Percentiles rank a stretch among this genome's conserved stretches.
Conservation (phyloP, 1,139 yeast genomes). For the Blastobotrys persicus region DNA sequence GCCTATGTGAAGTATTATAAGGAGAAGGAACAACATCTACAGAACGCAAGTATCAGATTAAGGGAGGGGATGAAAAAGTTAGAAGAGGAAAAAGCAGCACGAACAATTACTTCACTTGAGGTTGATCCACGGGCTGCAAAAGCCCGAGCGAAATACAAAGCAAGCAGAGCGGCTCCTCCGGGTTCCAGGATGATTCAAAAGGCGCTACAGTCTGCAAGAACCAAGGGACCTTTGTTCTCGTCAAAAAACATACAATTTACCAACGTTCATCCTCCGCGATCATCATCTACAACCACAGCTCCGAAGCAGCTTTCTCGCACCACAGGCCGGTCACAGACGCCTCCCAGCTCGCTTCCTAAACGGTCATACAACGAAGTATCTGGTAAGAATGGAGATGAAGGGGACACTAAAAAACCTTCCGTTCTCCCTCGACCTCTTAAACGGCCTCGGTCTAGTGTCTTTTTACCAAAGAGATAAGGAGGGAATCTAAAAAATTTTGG, state of each 20-base stretch:
- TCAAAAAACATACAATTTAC: conserved; percentile 26
- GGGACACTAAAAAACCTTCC: not conserved
- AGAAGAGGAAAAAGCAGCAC: conserved; percentile 27
- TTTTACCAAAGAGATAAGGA: conserved; percentile 9
- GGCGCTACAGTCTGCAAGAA: conserved; percentile 23
- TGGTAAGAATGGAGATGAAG: not conserved
- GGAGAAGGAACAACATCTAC: conserved; percentile 28
- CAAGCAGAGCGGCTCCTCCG: conserved; percentile 18
- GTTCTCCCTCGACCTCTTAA: conserved; percentile 7
- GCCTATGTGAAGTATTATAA: conserved; percentile 26
- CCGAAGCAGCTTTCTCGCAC: not conserved
- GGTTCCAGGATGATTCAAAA: conserved; percentile 27
- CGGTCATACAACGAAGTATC: not conserved
- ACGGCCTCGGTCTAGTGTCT: conserved; percentile 11
- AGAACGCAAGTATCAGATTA: conserved; percentile 30
- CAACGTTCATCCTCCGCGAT: conserved; percentile 5
- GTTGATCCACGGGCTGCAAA: conserved; percentile 27
- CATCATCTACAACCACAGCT: not conserved
- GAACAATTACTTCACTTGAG: conserved; percentile 29
- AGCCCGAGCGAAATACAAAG: conserved; percentile 19
- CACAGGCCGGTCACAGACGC: not conserved
- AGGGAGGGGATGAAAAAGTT: conserved; percentile 26
- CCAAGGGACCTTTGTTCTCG: conserved; percentile 30
- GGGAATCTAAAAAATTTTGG: not conserved
- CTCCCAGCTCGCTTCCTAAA: not conserved